Evolutionary conservation across 1,139 yeast species (phyloP).

Genomic region (Lodderomyces elongisporus): DNA sequence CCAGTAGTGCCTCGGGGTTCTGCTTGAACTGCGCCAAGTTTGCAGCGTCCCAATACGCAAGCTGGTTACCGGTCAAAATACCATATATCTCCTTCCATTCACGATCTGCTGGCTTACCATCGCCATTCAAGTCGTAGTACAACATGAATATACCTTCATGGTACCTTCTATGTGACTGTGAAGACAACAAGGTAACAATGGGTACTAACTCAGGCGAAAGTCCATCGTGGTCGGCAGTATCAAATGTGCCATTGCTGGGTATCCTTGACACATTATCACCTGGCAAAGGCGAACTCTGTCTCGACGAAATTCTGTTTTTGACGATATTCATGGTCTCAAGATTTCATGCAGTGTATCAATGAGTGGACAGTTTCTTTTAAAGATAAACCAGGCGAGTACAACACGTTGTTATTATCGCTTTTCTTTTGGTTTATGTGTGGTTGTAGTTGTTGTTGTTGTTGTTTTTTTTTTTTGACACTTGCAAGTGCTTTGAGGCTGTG

Average conservation of each 20-base stretch:
- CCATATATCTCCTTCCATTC: constrained; percentile 94
- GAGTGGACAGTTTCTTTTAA: no score
- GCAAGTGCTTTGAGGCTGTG: no score
- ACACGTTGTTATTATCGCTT: no score
- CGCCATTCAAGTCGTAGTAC: constrained; percentile 67
- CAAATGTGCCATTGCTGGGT: constrained; percentile 8
- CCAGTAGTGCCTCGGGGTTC: constrained; percentile 47
- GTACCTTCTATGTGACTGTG: constrained; percentile 70
- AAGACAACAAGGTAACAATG: constrained; percentile 64
- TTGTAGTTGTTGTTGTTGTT: no score
- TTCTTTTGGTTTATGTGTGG: no score
- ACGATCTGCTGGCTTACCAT: constrained; percentile 80
- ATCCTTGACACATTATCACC: constrained; percentile 1
- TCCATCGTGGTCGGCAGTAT: constrained; percentile 16
- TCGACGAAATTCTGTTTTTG: constrained; percentile 3
- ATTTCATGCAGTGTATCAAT: no score
- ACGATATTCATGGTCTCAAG: constrained; percentile 4
- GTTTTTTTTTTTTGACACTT: no score
- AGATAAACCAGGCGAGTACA: no score
- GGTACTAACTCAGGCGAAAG: constrained; percentile 70
- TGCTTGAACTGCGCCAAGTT: constrained; percentile 53
- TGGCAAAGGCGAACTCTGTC: background rate
- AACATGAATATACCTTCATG: constrained; percentile 72
- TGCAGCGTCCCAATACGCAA: constrained; percentile 91
- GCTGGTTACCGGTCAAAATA: constrained; percentile 80